phyloP scores from a whole-genome alignment of 768 basidiomycete species.

The Termitomyces sp. region DNA sequence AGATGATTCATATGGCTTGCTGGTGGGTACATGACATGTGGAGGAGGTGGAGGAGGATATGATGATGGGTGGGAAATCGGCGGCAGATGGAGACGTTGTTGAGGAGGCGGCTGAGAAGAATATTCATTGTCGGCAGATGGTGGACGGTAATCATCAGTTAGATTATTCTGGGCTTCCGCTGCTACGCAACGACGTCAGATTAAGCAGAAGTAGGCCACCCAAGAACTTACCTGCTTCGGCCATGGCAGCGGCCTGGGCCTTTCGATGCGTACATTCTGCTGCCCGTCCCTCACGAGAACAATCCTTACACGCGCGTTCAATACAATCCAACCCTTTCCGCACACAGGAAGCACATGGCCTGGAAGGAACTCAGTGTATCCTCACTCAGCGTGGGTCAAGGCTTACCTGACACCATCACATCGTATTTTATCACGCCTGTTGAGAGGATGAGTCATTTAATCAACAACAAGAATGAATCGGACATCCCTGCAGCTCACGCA shows the following conservation, averaged over 20 bases:
- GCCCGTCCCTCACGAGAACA: constrained; percentile 41
- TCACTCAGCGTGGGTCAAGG: background rate
- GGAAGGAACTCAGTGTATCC: background rate
- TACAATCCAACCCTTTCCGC: constrained; percentile 47
- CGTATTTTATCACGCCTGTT: constrained; percentile 57
- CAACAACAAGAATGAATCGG: background rate
- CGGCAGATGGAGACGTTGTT: constrained; percentile 20
- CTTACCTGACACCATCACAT: constrained; percentile 54
- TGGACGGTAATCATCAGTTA: constrained; percentile 2
- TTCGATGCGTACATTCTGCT: constrained; percentile 42
- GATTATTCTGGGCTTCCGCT: constrained; percentile 2
- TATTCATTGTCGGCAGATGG: constrained; percentile 8
- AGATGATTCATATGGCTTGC: constrained; percentile 11
- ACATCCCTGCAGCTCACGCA: constrained; percentile 56
- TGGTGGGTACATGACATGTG: constrained; percentile 13
- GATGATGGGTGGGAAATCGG: constrained; percentile 18
- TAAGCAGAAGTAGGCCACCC: background rate
- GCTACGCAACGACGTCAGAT: background rate
- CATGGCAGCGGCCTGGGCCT: constrained; percentile 16
- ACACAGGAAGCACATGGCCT: constrained; percentile 49
- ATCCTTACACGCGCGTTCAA: constrained; percentile 41
- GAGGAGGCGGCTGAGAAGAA: constrained; percentile 12
- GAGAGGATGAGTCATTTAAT: constrained; percentile 6
- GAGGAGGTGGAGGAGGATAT: constrained; percentile 14
- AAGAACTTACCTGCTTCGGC: constrained; percentile 19